Evolutionary conservation across 176 grass and related monocot genomes (phyloP).

Genomic region (Rhynchospora pubera): DNA sequence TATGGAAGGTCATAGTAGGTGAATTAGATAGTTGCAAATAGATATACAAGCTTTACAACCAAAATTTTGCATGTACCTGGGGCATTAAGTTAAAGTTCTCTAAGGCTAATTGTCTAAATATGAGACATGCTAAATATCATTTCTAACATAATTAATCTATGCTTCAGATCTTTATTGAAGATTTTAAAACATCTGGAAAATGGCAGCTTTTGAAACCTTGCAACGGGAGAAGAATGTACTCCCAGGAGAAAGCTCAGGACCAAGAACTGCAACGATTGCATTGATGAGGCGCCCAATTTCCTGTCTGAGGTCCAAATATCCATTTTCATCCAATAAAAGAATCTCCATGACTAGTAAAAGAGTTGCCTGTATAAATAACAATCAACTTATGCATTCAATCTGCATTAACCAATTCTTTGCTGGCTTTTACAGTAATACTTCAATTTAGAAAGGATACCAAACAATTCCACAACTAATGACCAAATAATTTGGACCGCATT

Average conservation of each 20-base stretch:
- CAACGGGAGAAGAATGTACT: constrained; percentile 97
- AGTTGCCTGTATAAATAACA: constrained; percentile 59
- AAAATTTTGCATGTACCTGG: neutral
- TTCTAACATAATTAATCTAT: neutral
- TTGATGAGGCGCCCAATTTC: constrained; percentile 88
- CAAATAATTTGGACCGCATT: neutral
- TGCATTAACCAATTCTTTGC: constrained; percentile 1
- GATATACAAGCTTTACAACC: neutral
- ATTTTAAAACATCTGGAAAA: neutral
- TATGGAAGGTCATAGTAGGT: neutral
- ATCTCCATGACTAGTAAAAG: constrained; percentile 96
- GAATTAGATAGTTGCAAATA: neutral
- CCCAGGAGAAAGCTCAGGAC: constrained; percentile 84
- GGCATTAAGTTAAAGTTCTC: neutral
- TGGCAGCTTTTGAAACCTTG: constrained; percentile 51
- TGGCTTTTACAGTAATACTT: neutral
- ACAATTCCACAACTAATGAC: neutral
- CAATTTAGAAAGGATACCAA: neutral
- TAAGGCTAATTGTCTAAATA: neutral
- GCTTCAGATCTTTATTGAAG: neutral
- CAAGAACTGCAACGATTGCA: constrained; percentile 95
- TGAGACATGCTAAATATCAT: neutral
- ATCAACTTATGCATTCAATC: constrained; percentile 29
- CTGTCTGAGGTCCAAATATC: constrained; percentile 84
- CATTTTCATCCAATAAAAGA: constrained; percentile 88